Base-by-base conservation (phyloP, 371 early-diverging fungal genomes). In the Mucor circinelloides region DNA sequence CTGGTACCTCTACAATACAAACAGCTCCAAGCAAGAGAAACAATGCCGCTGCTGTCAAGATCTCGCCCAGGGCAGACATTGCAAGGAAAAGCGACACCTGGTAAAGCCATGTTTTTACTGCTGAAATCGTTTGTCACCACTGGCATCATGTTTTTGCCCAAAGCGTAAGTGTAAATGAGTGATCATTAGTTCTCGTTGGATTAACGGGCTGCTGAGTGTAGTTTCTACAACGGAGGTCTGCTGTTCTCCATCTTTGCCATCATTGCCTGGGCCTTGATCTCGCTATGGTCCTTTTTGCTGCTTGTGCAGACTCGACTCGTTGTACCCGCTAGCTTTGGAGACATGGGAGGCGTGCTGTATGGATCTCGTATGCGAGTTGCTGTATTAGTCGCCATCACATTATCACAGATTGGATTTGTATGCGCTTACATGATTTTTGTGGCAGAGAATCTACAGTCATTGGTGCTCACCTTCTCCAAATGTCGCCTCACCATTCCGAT, bases 371-470 rank as follows among this genome's bases (percentile, higher is more conserved):
- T 93, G 87, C 80, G 93, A 57, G 74, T 76, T 58, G 74, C 92
- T 1, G 93, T 94, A n/a, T 69, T 94, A 31, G 83, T 83, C 6
- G 90, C 93, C 4, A 94, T 95, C 67, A 90, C 93, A 21, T 70
- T 95, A 25, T 91, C 93, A 13, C 95, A 95, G 83, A 86, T 90
- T 36, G 95, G 95, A 0, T 95, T 95, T 79, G 89, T 90, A 9
- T 92, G 93, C 67, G 94, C 94, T 6, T 95, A 95, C 77, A 91
- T 89, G 85, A 92, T 93, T 38, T 95, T 94, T 76, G 91, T 95
- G 8, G 91, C 93, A 6, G 90, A 94, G 69, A 95, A 93, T 69
- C 75, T 94, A 10, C 88, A 90, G 25, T 88, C 92, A 15, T 71
- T 93, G 1, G 74, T 89, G 2, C 81, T 87, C 67, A 81, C 90